Base-by-base conservation (phyloP, 1,284 basidiomycete genomes). In the Kwoniella shivajii region DNA sequence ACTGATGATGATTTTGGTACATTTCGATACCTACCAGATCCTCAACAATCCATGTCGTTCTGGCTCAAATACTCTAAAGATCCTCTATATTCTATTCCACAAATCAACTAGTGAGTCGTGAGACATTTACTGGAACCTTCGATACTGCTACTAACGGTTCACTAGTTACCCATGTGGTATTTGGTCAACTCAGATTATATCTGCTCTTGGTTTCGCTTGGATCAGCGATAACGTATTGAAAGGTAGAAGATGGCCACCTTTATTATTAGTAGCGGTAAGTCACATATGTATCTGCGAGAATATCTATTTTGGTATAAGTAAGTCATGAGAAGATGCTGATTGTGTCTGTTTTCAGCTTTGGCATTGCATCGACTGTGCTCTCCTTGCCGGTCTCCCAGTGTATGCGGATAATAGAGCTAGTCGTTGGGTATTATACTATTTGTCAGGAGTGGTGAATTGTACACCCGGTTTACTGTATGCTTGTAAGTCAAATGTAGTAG, bases 161-260 rank as follows among this genome's bases (percentile, higher is more conserved):
- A 11, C 9, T 22, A 53, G 44, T 36, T 64, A 64, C 33, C 59
- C 62, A 22, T 55, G 42, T n/a, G 60, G 59, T 33, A 66, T 66
- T 14, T 63, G 56, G 53, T 41, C 60, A 1, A 58, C 53, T 13
- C 62, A 66, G 50, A 66, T 66, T 22, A 31, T 66, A 13, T 64
- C 57, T 2, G 59, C 62, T 10, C 26, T 66, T 7, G 44, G 38
- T 20, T 64, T 61, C 30, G 70, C 69, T 0, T 74, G 69, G 69
- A 45, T 65, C 13, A 63, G 60, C 4, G 73, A 75, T 55, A 62
- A 61, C 5, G 36, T 50, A 0, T 45, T 68, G 7, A 60, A 62
- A 14, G 72, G 72, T 0, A 54, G 53, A 13, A 61, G 72, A 27
- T 73, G 63, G 63, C 69, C 71, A 0, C 65, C 65, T 43, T 55